A percentile compares a stretch with the other conserved stretches of the same genome.
These are phyloP conservation scores for Stentor coeruleus DNA, from an alignment of 73 alveolate genomes.

Conservation along the genomic window DNA sequence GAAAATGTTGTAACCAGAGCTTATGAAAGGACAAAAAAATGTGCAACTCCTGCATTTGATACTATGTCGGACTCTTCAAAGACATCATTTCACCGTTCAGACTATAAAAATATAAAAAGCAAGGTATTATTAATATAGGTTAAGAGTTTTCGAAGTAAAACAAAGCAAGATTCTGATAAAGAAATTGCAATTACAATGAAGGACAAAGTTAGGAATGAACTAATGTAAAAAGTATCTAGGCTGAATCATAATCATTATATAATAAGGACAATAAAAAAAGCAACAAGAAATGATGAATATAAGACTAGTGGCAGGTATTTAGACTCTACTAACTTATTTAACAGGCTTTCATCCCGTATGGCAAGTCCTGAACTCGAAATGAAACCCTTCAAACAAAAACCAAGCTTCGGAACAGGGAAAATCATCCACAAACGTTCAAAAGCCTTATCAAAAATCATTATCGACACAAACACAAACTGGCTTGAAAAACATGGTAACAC, in stretches of 20 bases:
- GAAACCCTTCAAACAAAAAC: background rate
- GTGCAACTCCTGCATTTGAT: too few species aligned
- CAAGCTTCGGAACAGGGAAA: background rate
- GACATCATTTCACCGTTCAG: too few species aligned
- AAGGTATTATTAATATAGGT: too few species aligned
- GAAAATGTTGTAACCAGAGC: too few species aligned
- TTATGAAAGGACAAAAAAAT: too few species aligned
- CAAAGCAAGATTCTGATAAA: too few species aligned
- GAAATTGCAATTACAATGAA: too few species aligned
- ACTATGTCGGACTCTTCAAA: too few species aligned
- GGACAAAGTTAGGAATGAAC: background rate
- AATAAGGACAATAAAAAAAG: background rate
- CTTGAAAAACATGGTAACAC: background rate
- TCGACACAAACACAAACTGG: background rate
- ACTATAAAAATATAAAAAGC: too few species aligned
- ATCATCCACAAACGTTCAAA: background rate
- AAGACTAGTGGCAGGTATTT: background rate
- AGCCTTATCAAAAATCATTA: background rate
- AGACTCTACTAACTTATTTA: background rate
- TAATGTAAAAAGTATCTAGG: background rate
- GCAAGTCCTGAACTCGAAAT: background rate
- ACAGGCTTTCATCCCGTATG: background rate
- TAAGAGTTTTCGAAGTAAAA: too few species aligned
- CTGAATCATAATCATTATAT: background rate
- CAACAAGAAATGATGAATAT: background rate